These are phyloP conservation scores for Cutaneotrichosporon sp. DNA, from an alignment of 1,284 basidiomycete genomes.

Conservation along the genomic window DNA sequence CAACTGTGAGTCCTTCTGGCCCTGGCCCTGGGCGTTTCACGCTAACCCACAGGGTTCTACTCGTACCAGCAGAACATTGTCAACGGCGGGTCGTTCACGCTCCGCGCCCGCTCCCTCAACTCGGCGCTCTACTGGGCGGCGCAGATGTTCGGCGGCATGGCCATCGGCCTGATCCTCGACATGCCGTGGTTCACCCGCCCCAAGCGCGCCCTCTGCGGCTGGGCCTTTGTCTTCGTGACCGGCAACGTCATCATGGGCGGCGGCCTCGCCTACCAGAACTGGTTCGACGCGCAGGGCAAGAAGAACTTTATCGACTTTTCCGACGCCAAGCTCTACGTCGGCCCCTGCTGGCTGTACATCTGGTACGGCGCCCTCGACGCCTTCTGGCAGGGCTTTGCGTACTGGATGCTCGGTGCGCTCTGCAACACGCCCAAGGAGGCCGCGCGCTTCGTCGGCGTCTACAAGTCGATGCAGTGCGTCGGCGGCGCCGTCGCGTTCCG, in stretches of 20 bases:
- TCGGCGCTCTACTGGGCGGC: slow-evolving; percentile 52
- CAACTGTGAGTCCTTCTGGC: neutral
- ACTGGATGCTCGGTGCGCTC: slow-evolving; percentile 35
- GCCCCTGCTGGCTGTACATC: slow-evolving; percentile 37
- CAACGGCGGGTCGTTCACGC: slow-evolving; percentile 45
- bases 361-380: slow-evolving; percentile 46
- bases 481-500: slow-evolving; percentile 25
- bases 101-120: slow-evolving; percentile 48
- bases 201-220: slow-evolving; percentile 29
- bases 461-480: slow-evolving; percentile 29
- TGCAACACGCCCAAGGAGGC: slow-evolving; percentile 30
- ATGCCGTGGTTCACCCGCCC: slow-evolving; percentile 43
- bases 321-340: slow-evolving; percentile 29
- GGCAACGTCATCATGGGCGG: slow-evolving; percentile 36
- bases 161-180: slow-evolving; percentile 39
- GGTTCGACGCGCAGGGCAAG: slow-evolving; percentile 14
- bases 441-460: slow-evolving; percentile 29
- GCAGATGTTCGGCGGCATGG: slow-evolving; percentile 34
- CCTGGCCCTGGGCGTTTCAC: too few relatives aligned
- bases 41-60: slow-evolving; percentile 23
- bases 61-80: slow-evolving; percentile 35
- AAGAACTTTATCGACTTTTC: slow-evolving; percentile 24
- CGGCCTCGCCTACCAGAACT: slow-evolving; percentile 25
- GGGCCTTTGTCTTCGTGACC: slow-evolving; percentile 28
- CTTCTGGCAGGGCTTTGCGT: slow-evolving; percentile 44